These are phyloP conservation scores for Leccinum subatratum DNA, from an alignment of 1,284 basidiomycete species.

Conservation along the genomic window DNA sequence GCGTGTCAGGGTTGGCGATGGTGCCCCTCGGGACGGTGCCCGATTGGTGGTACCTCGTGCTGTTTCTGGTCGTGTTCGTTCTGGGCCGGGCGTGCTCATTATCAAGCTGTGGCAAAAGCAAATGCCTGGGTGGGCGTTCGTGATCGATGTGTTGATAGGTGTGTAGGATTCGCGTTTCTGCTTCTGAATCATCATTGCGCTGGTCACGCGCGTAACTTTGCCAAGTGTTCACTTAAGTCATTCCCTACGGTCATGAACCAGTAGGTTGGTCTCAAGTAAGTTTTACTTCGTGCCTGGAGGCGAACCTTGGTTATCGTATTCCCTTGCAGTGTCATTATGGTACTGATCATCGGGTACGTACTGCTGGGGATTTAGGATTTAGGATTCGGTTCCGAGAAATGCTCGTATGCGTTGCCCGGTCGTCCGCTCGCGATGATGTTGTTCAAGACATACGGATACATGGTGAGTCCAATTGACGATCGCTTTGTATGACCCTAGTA, in stretches of 20 bases:
- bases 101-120: constrained; percentile 56
- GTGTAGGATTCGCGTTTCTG: constrained; percentile 1
- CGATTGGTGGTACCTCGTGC: constrained; percentile 32
- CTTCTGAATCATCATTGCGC: not conserved
- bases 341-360: constrained; percentile 44
- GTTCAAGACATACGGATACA: constrained; percentile 37
- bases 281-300: constrained; percentile 1
- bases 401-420: constrained; percentile 33
- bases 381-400: no score
- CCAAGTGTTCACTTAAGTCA: constrained; percentile 38
- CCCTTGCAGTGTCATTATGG: constrained; percentile 38
- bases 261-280: constrained; percentile 38
- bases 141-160: constrained; percentile 39
- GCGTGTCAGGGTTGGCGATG: not conserved
- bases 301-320: not conserved
- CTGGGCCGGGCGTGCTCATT: constrained; percentile 54
- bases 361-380: constrained; percentile 13
- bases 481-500: not conserved
- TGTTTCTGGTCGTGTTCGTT: constrained; percentile 41
- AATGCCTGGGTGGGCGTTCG: constrained; percentile 53
- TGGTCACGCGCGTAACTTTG: not conserved
- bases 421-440: constrained; percentile 41
- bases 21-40: constrained; percentile 26
- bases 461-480: constrained; percentile 30
- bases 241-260: constrained; percentile 47